Evolutionary conservation across 2,329 filamentous ascomycete species (phyloP).

Genomic region (Colletotrichum sp.): DNA sequence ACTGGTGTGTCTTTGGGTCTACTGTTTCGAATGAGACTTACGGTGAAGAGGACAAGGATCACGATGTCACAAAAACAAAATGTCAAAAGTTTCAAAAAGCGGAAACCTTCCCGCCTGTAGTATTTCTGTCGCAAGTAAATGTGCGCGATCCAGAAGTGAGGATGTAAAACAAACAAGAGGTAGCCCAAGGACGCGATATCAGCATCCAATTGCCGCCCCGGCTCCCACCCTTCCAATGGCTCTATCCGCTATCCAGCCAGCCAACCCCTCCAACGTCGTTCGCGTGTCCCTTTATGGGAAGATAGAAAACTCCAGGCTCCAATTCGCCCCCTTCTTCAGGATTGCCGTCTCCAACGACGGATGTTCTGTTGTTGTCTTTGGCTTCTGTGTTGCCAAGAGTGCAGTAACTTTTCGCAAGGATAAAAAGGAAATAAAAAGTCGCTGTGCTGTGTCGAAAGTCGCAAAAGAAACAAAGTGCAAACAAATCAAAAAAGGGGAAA

Average conservation of each 20-base stretch:
- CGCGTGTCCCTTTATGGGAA: background rate
- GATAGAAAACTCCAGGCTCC: slow-evolving; percentile 14
- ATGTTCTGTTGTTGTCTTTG: background rate
- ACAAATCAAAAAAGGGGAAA: background rate
- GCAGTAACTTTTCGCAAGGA: background rate
- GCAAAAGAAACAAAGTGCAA: background rate
- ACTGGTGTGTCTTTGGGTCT: background rate
- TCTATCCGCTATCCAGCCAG: background rate
- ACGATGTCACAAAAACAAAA: background rate
- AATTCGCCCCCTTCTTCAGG: background rate
- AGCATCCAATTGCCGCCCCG: background rate
- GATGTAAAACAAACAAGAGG: background rate
- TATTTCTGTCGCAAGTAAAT: background rate
- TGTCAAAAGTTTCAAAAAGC: background rate
- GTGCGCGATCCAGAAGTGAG: background rate
- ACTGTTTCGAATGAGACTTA: background rate
- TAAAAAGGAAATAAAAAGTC: background rate
- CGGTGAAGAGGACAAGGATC: background rate
- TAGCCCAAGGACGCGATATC: background rate
- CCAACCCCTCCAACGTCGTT: background rate
- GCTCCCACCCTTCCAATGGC: background rate
- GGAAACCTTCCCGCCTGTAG: background rate
- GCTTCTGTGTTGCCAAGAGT: background rate
- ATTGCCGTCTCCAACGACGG: background rate
- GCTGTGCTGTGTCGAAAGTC: background rate